phyloP scores from a whole-genome alignment of 768 basidiomycete genomes.

The Calocybe indica region DNA sequence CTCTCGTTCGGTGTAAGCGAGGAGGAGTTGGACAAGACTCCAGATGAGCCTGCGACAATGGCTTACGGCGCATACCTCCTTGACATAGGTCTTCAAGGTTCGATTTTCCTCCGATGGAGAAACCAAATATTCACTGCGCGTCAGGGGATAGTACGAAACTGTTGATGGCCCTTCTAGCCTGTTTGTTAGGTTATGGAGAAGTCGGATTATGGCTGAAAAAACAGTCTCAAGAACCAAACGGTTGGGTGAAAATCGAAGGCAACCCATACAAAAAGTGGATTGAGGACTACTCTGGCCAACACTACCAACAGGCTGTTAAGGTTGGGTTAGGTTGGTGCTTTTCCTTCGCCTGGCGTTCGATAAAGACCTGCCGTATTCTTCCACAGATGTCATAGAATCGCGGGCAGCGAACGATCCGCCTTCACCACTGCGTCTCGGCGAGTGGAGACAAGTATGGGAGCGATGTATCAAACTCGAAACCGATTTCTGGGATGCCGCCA shows the following conservation, averaged over 20 bases:
- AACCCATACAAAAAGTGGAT: conserved; percentile 79
- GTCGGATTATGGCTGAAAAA: conserved; percentile 80
- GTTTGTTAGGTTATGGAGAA: conserved; percentile 88
- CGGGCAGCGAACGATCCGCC: conserved; percentile 59
- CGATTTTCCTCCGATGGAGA: conserved; percentile 2
- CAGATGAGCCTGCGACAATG: conserved; percentile 66
- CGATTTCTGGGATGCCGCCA: conserved; percentile 77
- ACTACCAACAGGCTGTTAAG: conserved; percentile 68
- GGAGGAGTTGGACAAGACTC: conserved; percentile 53
- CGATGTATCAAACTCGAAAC: conserved; percentile 74
- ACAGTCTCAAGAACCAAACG: conserved; percentile 37
- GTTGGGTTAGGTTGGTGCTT: conserved; percentile 60
- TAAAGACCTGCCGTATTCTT: conserved; percentile 4
- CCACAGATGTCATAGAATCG: conserved; percentile 66
- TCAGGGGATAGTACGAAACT: conserved; percentile 69
- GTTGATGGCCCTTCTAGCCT: conserved; percentile 78
- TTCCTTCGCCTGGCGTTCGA: neutral
- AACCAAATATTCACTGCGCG: neutral
- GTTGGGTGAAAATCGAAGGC: conserved; percentile 52
- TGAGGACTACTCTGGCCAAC: conserved; percentile 69
- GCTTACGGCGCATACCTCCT: conserved; percentile 88
- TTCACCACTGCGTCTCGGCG: conserved; percentile 47
- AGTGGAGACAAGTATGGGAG: conserved; percentile 71
- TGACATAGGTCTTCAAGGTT: conserved; percentile 69
- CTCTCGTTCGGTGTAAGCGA: conserved; percentile 59